Evolutionary conservation across 148 eudicot species (phyloP).

Genomic region (Rhododendron mucronatum): DNA sequence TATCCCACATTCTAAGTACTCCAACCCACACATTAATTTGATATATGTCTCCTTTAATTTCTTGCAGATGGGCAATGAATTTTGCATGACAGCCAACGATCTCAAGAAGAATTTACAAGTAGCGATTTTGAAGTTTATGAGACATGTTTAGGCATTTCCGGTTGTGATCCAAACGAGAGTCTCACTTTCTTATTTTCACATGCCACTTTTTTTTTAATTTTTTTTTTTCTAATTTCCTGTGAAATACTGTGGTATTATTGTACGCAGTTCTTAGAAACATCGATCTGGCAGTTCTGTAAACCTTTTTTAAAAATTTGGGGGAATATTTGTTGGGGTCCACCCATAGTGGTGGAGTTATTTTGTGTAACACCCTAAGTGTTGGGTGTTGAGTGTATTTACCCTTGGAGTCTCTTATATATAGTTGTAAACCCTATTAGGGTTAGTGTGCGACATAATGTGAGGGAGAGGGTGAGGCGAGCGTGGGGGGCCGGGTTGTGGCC

Average conservation of each 20-base stretch:
- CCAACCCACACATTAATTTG: background rate
- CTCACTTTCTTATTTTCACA: background rate
- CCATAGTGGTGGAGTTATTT: no score
- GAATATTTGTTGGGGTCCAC: no score
- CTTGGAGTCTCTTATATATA: no score
- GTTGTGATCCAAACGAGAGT: background rate
- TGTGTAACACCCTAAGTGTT: no score
- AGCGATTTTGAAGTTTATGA: background rate
- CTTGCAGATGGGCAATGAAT: slow-evolving; percentile 3
- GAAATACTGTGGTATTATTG: background rate
- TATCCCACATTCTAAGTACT: background rate
- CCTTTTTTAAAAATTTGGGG: background rate
- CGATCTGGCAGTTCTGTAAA: background rate
- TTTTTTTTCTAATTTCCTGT: background rate
- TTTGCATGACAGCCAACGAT: background rate
- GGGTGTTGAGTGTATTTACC: no score
- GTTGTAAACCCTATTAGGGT: no score
- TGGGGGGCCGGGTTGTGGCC: no score
- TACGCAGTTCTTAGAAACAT: background rate
- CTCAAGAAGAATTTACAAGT: slow-evolving; percentile 2
- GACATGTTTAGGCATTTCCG: background rate
- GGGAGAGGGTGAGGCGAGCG: no score
- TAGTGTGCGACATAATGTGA: no score
- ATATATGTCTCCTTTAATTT: background rate
- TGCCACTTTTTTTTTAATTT: background rate